Base-by-base conservation (phyloP, 2,329 filamentous ascomycete species). In the Monosporascus sp. region DNA sequence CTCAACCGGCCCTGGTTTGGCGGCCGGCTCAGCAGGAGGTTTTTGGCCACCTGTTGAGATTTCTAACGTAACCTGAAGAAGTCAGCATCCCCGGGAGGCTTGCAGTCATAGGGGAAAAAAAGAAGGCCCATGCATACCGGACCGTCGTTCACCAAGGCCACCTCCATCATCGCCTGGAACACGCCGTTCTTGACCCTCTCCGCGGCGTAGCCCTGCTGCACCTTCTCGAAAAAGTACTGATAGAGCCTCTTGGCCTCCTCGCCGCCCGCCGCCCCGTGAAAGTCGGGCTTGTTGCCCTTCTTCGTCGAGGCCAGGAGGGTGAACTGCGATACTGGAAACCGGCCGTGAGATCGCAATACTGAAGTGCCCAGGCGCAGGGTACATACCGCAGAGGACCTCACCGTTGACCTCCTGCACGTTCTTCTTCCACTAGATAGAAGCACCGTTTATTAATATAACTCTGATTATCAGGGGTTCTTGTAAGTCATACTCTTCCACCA, bases 151-250 rank as follows among this genome's bases (percentile, higher is more conserved):
- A 97, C 85, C 31, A 97, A 73, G 48, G 89, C 88, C 54, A 99
- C 93, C 66, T 97, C 88, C 94, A 99, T 99, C 92, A 96, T 97
- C 48, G 94, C 94, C 67, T 96, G 93, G 70, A 99, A 99, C 31
- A 93, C 84, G n/a, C 95, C 94, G 68, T 99, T 87, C 68, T 96
- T 91, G 54, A 99, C 92, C 58, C 80, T 85, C 8, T 90, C 88
- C 6, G 81, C 70, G 5, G 75, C 70, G 68, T 97, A 96, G 3
- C 84, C 78, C 51, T 85, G 78, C 62, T 85, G 81, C 43, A 97
- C 84, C 62, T 88, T 89, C 49, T 81, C 74, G 61, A 92, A 83
- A 73, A 99, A 97, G 66, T 87, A 79, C 52, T 92, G 83, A 68
- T 97, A 99, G 6, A 97, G 77, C 56, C 80, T 80, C 63, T 84